Evolutionary conservation across 192 early-diverging fungal genomes (phyloP).

Genomic region (Coemansia javaensis): DNA sequence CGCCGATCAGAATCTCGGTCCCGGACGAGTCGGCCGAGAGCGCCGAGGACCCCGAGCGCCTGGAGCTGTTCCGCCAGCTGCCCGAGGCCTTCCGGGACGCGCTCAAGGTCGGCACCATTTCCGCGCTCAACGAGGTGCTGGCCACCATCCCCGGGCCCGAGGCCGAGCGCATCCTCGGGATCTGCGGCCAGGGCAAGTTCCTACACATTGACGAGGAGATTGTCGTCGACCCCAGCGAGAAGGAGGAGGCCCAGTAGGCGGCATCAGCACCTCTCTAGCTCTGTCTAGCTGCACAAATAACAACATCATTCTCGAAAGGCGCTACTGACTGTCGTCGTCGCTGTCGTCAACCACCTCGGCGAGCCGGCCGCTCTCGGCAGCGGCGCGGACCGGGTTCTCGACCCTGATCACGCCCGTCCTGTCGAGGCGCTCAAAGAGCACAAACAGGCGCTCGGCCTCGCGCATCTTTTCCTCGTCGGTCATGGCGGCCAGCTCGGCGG

Average conservation of each 20-base stretch:
- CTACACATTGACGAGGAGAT: slow-evolving; percentile 48
- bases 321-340: not conserved
- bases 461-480: slow-evolving; percentile 95
- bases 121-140: slow-evolving; percentile 78
- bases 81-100: slow-evolving; percentile 72
- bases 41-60: slow-evolving; percentile 54
- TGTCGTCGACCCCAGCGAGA: slow-evolving; percentile 39
- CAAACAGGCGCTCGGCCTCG: slow-evolving; percentile 89
- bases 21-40: slow-evolving; percentile 48
- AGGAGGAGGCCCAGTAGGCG: not conserved
- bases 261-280: too few species aligned
- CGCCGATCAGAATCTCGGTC: slow-evolving; percentile 65
- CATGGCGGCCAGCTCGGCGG: slow-evolving; percentile 70
- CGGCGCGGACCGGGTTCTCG: slow-evolving; percentile 64
- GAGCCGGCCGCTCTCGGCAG: slow-evolving; percentile 46
- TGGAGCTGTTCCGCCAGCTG: slow-evolving; percentile 66
- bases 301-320: too few species aligned
- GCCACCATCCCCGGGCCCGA: slow-evolving; percentile 62
- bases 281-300: too few species aligned
- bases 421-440: slow-evolving; percentile 90
- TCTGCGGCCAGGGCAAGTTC: slow-evolving; percentile 71
- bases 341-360: slow-evolving; percentile 18
- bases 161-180: slow-evolving; percentile 70
- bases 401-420: slow-evolving; percentile 86
- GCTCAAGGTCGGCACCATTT: slow-evolving; percentile 68